These are phyloP conservation scores for Chalciporus chontae DNA, from an alignment of 768 basidiomycete species.

Conservation along the genomic window DNA sequence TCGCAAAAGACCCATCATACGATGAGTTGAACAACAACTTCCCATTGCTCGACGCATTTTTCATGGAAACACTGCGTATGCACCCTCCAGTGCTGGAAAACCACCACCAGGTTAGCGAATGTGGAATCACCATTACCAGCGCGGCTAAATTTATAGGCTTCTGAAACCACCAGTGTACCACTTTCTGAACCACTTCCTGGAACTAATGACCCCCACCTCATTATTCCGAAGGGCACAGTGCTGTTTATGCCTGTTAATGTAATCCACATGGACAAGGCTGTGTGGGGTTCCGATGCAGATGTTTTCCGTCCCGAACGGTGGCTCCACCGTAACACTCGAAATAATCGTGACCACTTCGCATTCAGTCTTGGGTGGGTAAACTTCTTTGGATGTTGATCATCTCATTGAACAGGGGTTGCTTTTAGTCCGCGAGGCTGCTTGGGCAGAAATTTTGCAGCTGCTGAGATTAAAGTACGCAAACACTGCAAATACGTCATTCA, in stretches of 20 bases:
- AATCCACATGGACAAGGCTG: slow-evolving; percentile 46
- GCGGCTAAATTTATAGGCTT: slow-evolving; percentile 36
- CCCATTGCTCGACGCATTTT: slow-evolving; percentile 56
- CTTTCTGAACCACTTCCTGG: slow-evolving; percentile 50
- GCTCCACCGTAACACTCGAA: slow-evolving; percentile 41
- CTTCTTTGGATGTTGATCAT: neutral
- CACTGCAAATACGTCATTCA: slow-evolving; percentile 18
- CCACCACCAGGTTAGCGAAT: slow-evolving; percentile 49
- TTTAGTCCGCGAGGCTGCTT: slow-evolving; percentile 57
- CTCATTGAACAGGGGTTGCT: slow-evolving; percentile 11
- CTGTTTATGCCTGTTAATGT: slow-evolving; percentile 55
- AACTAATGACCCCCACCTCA: slow-evolving; percentile 38
- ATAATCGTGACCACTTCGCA: slow-evolving; percentile 46
- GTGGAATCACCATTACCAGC: neutral
- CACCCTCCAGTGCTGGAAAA: slow-evolving; percentile 64
- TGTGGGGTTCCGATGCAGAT: slow-evolving; percentile 61
- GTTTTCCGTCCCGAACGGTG: slow-evolving; percentile 62
- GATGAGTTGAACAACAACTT: slow-evolving; percentile 47
- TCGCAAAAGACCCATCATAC: slow-evolving; percentile 45
- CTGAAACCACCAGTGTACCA: slow-evolving; percentile 50
- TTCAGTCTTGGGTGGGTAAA: slow-evolving; percentile 54
- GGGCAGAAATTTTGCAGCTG: slow-evolving; percentile 54
- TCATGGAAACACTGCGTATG: slow-evolving; percentile 60
- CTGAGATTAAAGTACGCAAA: slow-evolving; percentile 54
- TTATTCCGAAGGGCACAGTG: slow-evolving; percentile 56